Base-by-base conservation (phyloP, 768 basidiomycete species). In the Clavulina sp. region DNA sequence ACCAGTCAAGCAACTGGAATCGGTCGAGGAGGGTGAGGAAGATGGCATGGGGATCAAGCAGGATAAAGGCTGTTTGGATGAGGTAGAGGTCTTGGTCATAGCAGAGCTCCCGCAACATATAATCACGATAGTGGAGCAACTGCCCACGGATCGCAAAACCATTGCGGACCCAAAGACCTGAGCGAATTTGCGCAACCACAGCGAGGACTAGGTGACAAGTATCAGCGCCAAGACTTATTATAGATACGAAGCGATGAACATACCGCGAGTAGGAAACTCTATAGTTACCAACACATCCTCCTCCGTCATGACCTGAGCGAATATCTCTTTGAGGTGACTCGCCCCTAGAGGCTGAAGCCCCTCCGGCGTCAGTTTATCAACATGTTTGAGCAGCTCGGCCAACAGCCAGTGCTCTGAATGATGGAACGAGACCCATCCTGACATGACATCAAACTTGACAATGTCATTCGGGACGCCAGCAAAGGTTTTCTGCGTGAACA, bases 81-180 rank as follows among this genome's bases (percentile, higher is more conserved):
- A 93, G 76, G 70, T 81, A 91, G 18, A 95, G 70, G 57, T 89
- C 95, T 63, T 96, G 91, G 63, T 99, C 95, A 61, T 93, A 92
- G 60, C 93, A 95, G 4, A 89, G 73, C 63, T 99, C 95, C 19
- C 93, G 81, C 24, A 96, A 77, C 75, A 85, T 83, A 64, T 88
- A 89, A 62, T 97, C 93, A 26, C 91, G 82, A 63, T 99, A 99
- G 62, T 97, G 93, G 49, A 92, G 74, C 3, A 91, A 71, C 63
- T 97, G 95, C 0, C 91, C 89, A 1, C 93, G 81, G 58, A 97
- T 92, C 16, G 84, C 84, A 60, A 91, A 86, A 3, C 95, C 95
- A 59, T 99, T 99, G 50, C 93, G 83, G 5, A 95, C 92, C 95
- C 95, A 99, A 3, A 97, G 72, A 0, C 91, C 91, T 0, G 87